phyloP scores from a whole-genome alignment of 768 basidiomycete genomes.

The Auriscalpium microsporum region DNA sequence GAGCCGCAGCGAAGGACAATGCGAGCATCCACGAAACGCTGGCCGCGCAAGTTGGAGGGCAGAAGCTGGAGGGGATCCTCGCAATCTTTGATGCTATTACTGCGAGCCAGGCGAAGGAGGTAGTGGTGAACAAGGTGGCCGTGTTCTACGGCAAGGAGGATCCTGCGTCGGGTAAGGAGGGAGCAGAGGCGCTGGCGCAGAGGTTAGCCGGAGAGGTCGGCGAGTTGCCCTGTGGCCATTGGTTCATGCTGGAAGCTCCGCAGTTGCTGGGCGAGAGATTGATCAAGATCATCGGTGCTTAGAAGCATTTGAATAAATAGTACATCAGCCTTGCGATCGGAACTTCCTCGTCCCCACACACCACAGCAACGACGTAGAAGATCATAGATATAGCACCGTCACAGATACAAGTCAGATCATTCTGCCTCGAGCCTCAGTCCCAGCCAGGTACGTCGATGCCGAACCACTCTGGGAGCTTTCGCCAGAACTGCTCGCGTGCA shows the following conservation, averaged over 20 bases:
- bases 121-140: not conserved
- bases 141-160: not conserved
- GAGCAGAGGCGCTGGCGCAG: not conserved
- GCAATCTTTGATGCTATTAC: not conserved
- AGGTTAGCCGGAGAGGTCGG: not conserved
- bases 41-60: not conserved
- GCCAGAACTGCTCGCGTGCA: constrained; percentile 12
- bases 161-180: not conserved
- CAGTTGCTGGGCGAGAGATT: not conserved
- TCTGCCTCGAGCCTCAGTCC: not conserved
- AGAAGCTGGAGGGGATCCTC: not conserved
- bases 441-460: constrained; percentile 10
- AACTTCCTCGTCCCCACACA: too few species aligned
- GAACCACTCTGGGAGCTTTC: constrained; percentile 14
- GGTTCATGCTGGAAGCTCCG: not conserved
- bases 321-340: too few species aligned
- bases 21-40: not conserved
- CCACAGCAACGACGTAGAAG: too few species aligned
- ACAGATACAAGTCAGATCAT: too few species aligned
- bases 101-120: not conserved
- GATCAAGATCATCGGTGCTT: not conserved
- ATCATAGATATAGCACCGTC: too few species aligned
- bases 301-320: too few species aligned
- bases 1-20: not conserved
- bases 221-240: not conserved